Percentiles rank a stretch among this genome's conserved stretches.
These are phyloP conservation scores for Zymoseptoria passerinii DNA, from an alignment of 2,329 filamentous ascomycete genomes.

Conservation along the genomic window DNA sequence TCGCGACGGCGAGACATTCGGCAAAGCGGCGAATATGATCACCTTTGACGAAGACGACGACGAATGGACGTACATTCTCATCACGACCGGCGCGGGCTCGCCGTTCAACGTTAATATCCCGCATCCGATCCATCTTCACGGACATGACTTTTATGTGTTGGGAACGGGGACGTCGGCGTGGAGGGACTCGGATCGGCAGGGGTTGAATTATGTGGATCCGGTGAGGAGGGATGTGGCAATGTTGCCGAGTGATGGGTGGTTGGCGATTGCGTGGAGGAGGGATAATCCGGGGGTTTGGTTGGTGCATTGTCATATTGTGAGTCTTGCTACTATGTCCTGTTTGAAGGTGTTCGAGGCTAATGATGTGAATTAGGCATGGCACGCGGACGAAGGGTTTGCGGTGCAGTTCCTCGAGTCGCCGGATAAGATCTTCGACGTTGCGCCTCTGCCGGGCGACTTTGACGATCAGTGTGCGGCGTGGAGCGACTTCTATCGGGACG, in stretches of 20 bases:
- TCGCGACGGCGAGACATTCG: constrained; percentile 32
- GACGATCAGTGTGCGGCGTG: constrained; percentile 26
- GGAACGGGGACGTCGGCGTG: constrained; percentile 22
- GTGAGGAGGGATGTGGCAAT: constrained; percentile 35
- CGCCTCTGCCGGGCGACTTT: constrained; percentile 19
- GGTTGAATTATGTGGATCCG: constrained; percentile 31
- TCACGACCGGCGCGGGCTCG: constrained; percentile 24
- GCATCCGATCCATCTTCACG: constrained; percentile 28
- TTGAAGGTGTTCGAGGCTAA: not conserved
- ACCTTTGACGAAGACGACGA: constrained; percentile 9
- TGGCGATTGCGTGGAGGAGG: constrained; percentile 35
- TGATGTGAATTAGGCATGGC: constrained; percentile 19
- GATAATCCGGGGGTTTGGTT: constrained; percentile 40
- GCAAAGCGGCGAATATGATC: constrained; percentile 33
- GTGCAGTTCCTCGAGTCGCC: constrained; percentile 28
- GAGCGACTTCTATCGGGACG: constrained; percentile 21
- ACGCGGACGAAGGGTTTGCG: constrained; percentile 28
- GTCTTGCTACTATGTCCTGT: not conserved
- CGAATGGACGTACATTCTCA: constrained; percentile 30
- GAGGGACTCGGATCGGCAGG: constrained; percentile 14
- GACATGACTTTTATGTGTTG: constrained; percentile 28
- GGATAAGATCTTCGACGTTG: constrained; percentile 17
- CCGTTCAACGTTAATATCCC: constrained; percentile 25
- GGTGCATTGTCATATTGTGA: constrained; percentile 36
- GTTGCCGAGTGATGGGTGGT: constrained; percentile 31